phyloP scores from a whole-genome alignment of 139 green algal species.

The Chlorella vulgaris region DNA sequence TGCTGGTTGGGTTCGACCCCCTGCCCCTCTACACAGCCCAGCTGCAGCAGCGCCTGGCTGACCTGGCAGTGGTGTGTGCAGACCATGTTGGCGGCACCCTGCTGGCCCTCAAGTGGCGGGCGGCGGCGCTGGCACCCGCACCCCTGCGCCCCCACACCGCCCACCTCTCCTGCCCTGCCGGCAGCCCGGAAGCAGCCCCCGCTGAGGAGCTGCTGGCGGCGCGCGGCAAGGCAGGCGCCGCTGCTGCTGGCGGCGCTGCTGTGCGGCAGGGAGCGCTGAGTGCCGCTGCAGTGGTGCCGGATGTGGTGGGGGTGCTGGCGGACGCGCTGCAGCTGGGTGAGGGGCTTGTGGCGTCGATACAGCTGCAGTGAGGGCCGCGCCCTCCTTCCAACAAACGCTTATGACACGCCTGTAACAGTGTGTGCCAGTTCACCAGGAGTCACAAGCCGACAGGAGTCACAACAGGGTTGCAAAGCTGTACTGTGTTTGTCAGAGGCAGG shows the following conservation, averaged over 20 bases:
- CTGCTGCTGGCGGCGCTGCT: not conserved
- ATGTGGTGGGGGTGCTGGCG: conserved; percentile 40
- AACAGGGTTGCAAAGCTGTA: too few species aligned
- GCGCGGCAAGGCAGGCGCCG: not conserved
- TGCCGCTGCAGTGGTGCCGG: conserved; percentile 1
- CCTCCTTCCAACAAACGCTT: too few species aligned
- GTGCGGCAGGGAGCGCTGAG: not conserved
- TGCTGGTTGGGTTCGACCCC: conserved; percentile 84
- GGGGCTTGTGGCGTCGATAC: conserved; percentile 39
- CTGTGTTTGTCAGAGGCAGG: too few species aligned
- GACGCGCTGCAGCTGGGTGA: conserved; percentile 38
- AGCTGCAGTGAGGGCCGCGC: conserved; percentile 15
- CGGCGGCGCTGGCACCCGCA: conserved; percentile 44
- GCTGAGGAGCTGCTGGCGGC: not conserved
- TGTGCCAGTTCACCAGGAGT: too few species aligned
- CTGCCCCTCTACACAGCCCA: conserved; percentile 48
- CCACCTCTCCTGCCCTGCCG: conserved; percentile 12
- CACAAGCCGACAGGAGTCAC: too few species aligned
- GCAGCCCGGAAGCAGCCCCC: conserved; percentile 1
- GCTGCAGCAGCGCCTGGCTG: conserved; percentile 55
- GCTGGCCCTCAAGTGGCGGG: conserved; percentile 69
- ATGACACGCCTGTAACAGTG: too few species aligned
- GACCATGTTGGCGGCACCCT: conserved; percentile 56
- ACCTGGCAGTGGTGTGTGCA: conserved; percentile 62
- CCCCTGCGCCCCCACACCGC: conserved; percentile 37